Evolutionary conservation across 164 flowering plant species (phyloP).

Genomic region (Tinospora cordifolia): DNA sequence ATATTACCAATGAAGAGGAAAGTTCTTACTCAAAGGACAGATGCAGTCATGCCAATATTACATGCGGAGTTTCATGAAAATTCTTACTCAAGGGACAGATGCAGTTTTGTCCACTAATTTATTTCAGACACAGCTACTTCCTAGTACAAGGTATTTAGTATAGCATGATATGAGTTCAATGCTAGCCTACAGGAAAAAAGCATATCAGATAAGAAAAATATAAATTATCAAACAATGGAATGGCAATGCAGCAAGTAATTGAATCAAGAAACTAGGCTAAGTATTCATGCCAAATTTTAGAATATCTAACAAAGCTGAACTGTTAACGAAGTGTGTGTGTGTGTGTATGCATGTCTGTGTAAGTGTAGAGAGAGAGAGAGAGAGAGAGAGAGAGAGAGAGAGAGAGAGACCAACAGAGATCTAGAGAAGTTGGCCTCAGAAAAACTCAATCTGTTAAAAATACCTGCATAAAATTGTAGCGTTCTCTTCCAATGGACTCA

Average conservation of each 20-base stretch:
- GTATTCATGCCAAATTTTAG: background rate
- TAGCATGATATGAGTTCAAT: too few relatives aligned
- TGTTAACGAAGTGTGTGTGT: background rate
- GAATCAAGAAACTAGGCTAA: background rate
- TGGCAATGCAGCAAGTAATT: background rate
- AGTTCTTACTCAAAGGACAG: too few relatives aligned
- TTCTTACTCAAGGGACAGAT: too few relatives aligned
- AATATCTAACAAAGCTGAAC: background rate
- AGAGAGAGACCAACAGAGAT: background rate
- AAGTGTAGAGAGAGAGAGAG: too few relatives aligned
- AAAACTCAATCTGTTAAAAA: background rate
- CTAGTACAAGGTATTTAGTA: too few relatives aligned
- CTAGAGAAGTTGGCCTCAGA: background rate
- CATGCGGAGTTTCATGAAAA: too few relatives aligned
- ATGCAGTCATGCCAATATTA: too few relatives aligned
- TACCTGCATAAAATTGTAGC: constrained; percentile 99
- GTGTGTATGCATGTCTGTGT: too few relatives aligned
- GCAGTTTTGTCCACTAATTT: too few relatives aligned
- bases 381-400: too few relatives aligned
- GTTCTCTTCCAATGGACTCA: constrained; percentile 94
- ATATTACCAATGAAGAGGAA: too few relatives aligned
- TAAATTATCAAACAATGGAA: background rate
- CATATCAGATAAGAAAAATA: background rate
- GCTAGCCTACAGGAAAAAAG: background rate
- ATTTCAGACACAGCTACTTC: too few relatives aligned